Percentiles rank a stretch among this genome's conserved stretches.
These are phyloP conservation scores for Melampsora americana DNA, from an alignment of 1,284 basidiomycete genomes.

Conservation along the genomic window DNA sequence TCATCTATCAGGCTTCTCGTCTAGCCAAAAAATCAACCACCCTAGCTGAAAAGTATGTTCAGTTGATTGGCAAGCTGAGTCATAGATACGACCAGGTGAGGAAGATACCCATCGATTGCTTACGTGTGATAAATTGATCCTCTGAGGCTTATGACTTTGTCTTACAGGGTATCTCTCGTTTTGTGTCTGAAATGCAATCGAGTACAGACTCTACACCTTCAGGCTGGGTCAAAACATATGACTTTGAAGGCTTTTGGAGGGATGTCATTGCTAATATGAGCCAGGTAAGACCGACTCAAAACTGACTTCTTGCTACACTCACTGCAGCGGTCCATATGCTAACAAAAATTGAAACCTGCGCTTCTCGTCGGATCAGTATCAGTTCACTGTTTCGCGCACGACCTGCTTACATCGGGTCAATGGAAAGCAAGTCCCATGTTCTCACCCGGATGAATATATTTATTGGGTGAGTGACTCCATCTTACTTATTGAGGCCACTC, in stretches of 20 bases:
- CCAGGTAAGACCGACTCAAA: not conserved
- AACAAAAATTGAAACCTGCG: not conserved
- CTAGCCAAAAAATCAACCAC: not conserved
- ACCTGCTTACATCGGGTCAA: not conserved
- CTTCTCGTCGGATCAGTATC: not conserved
- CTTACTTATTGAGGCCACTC: too few species aligned
- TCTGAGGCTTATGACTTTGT: not conserved
- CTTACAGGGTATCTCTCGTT: not conserved
- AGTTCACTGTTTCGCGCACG: not conserved
- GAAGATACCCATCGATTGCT: not conserved
- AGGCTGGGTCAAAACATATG: not conserved
- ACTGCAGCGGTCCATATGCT: not conserved
- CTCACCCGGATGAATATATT: not conserved
- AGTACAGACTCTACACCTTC: not conserved
- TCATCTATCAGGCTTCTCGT: not conserved
- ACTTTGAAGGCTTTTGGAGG: not conserved
- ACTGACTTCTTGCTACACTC: not conserved
- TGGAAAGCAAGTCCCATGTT: not conserved
- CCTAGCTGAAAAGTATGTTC: not conserved
- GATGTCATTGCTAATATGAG: not conserved
- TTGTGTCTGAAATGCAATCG: not conserved
- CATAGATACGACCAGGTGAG: not conserved
- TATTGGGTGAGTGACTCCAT: slow-evolving; percentile 2
- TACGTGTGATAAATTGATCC: not conserved
- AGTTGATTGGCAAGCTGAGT: not conserved